Base-by-base conservation (phyloP, 768 basidiomycete genomes). In the Boletus edulis region DNA sequence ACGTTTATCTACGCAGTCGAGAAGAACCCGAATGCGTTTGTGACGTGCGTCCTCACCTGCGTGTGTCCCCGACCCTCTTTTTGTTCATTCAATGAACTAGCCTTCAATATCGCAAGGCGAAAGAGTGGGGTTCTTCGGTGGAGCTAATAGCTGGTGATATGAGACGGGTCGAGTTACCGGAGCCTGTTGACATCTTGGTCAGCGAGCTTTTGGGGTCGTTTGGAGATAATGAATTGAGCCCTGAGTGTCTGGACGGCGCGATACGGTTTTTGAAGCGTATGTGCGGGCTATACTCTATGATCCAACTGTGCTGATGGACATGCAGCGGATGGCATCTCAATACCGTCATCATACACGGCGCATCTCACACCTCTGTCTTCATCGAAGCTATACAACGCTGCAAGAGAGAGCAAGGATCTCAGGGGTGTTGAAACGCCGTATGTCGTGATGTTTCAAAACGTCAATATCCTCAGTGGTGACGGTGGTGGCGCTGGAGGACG, bases 141-240 rank as follows among this genome's bases (percentile, higher is more conserved):
- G 74, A 85, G 52, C 78, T 99, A 37, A 63, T 98, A n/a, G 90
- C 88, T 65, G 96, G 96, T 3, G 97, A 99, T 71, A 98, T 99
- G 97, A 81, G 97, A 15, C 75, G 76, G 27, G 75, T 97, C 42
- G 78, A 86, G 10, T 72, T 96, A 1, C 94, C 96, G 6, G 92
- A 97, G 62, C 79, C 82, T 60, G 94, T 85, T 29, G 97, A 98
- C 70, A 92, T 99, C 58, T 76, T 99, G 54, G 87, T 99, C 64
- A 96, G 91, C 74, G 97, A 99, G 71, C 81, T 99, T 20, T 73
- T 99, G 63, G 97, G 97, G 4, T 95, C 93, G 5, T 98, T 99
- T 74, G 97, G 96, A 2, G 97, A 99, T 72, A 99, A 99, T 56
- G 97, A 99, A 70, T 82, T 98, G 46, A 95, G 94, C 67, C 97